Conservation (phyloP, 2,329 filamentous ascomycete genomes). For the Sphaceloma murrayae region DNA sequence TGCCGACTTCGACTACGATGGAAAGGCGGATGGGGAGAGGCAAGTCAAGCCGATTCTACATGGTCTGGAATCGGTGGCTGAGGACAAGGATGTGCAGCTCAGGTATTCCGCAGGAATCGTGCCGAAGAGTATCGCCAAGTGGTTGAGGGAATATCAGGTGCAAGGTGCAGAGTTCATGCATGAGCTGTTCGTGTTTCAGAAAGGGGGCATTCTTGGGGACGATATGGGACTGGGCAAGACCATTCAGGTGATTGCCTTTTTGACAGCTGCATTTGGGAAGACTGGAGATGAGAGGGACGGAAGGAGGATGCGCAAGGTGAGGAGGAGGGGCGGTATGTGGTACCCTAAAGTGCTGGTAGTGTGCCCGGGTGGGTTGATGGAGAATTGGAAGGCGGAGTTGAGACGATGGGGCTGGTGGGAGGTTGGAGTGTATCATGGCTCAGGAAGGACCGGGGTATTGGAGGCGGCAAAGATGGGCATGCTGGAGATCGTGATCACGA, state of each 20-base stretch:
- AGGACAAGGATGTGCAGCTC: slow-evolving; percentile 66
- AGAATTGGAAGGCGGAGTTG: slow-evolving; percentile 85
- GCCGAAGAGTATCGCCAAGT: slow-evolving; percentile 81
- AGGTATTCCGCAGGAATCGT: slow-evolving; percentile 69
- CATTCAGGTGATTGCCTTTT: slow-evolving; percentile 86
- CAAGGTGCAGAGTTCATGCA: slow-evolving; percentile 79
- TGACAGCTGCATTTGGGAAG: slow-evolving; percentile 88
- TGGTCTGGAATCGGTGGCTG: slow-evolving; percentile 54
- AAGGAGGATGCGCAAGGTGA: slow-evolving; percentile 80
- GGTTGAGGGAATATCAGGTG: slow-evolving; percentile 84
- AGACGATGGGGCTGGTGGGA: slow-evolving; percentile 95
- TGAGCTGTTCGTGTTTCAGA: slow-evolving; percentile 80
- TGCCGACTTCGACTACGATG: slow-evolving; percentile 65
- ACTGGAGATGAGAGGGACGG: slow-evolving; percentile 76
- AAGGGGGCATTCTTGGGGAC: slow-evolving; percentile 82
- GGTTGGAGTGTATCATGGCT: slow-evolving; percentile 69
- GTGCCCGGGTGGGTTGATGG: slow-evolving; percentile 77
- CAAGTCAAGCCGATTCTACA: slow-evolving; percentile 62
- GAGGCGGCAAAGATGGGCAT: slow-evolving; percentile 61
- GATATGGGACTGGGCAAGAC: slow-evolving; percentile 98
- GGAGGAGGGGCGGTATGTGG: slow-evolving; percentile 55
- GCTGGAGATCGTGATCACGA: slow-evolving; percentile 86
- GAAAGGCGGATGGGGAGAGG: slow-evolving; percentile 52
- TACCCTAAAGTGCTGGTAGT: slow-evolving; percentile 79
- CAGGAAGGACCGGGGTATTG: slow-evolving; percentile 44